These are phyloP conservation scores for Penicillium digitatum DNA, from an alignment of 2,329 filamentous ascomycete genomes.

Conservation along the genomic window DNA sequence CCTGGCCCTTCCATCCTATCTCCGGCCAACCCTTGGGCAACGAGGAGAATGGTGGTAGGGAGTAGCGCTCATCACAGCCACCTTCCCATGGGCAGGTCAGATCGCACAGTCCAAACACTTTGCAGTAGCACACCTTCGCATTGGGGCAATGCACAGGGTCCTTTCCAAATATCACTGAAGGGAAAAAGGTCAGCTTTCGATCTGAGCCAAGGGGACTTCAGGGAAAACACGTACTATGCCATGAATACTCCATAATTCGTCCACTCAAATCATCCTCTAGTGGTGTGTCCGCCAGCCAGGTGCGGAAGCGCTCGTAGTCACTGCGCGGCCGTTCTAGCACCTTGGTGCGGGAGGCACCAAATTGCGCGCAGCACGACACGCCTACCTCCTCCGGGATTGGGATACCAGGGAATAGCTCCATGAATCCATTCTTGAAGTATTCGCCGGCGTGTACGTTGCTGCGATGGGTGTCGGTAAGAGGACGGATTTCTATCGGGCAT, in stretches of 20 bases:
- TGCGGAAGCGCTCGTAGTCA: slow-evolving; percentile 49
- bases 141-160: slow-evolving; percentile 58
- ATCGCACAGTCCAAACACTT: slow-evolving; percentile 60
- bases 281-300: slow-evolving; percentile 49
- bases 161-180: slow-evolving; percentile 56
- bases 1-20: slow-evolving; percentile 49
- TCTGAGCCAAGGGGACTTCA: too few relatives aligned
- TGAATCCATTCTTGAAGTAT: slow-evolving; percentile 49
- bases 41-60: slow-evolving; percentile 54
- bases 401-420: slow-evolving; percentile 45
- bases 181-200: slow-evolving; percentile 2
- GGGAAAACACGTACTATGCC: slow-evolving; percentile 50
- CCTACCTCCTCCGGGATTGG: slow-evolving; percentile 46
- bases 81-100: slow-evolving; percentile 41
- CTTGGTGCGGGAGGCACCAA: slow-evolving; percentile 49
- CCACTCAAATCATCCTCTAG: slow-evolving; percentile 50
- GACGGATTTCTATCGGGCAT: slow-evolving; percentile 51
- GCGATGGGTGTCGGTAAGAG: slow-evolving; percentile 42
- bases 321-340: slow-evolving; percentile 44
- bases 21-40: slow-evolving; percentile 61
- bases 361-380: slow-evolving; percentile 54
- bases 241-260: slow-evolving; percentile 56
- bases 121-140: slow-evolving; percentile 62
- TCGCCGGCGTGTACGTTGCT: slow-evolving; percentile 48
- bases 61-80: slow-evolving; percentile 55